phyloP scores from a whole-genome alignment of 352 stramenopile genomes.

The Phytopythium montanum region DNA sequence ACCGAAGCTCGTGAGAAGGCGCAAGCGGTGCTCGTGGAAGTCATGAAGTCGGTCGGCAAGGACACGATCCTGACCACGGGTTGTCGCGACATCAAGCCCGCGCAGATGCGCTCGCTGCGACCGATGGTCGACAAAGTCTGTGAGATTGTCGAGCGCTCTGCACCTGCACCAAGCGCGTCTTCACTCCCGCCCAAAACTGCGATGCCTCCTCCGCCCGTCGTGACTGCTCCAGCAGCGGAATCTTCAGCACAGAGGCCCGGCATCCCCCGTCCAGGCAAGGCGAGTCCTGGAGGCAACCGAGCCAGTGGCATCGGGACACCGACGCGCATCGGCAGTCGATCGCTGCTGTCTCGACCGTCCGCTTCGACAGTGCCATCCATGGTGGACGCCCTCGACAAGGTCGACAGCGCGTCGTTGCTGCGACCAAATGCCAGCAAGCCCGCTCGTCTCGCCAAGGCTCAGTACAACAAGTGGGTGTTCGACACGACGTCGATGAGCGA shows the following conservation, averaged over 20 bases:
- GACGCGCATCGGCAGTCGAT: conserved; percentile 16
- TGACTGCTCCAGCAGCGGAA: conserved; percentile 3
- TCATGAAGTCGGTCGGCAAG: conserved; percentile 82
- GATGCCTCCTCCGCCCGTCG: conserved; percentile 1
- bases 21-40: conserved; percentile 65
- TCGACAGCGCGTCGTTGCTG: conserved; percentile 27
- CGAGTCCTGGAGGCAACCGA: conserved; percentile 13
- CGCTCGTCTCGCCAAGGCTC: conserved; percentile 52
- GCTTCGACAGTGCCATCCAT: not conserved
- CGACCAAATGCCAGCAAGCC: conserved; percentile 68
- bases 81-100: conserved; percentile 81
- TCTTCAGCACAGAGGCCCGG: not conserved
- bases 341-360: conserved; percentile 20
- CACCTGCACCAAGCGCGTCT: conserved; percentile 2
- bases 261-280: conserved; percentile 11
- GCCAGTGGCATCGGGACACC: conserved; percentile 20
- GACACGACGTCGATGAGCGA: conserved; percentile 65
- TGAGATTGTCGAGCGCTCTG: conserved; percentile 34
- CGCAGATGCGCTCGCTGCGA: conserved; percentile 83
- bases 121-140: conserved; percentile 80
- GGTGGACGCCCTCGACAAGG: conserved; percentile 18
- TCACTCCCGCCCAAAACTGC: not conserved
- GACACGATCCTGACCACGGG: conserved; percentile 62
- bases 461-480: conserved; percentile 86
- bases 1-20: conserved; percentile 81